phyloP scores from a whole-genome alignment of 73 alveolate species.

The Tetrahymena elliotti region DNA sequence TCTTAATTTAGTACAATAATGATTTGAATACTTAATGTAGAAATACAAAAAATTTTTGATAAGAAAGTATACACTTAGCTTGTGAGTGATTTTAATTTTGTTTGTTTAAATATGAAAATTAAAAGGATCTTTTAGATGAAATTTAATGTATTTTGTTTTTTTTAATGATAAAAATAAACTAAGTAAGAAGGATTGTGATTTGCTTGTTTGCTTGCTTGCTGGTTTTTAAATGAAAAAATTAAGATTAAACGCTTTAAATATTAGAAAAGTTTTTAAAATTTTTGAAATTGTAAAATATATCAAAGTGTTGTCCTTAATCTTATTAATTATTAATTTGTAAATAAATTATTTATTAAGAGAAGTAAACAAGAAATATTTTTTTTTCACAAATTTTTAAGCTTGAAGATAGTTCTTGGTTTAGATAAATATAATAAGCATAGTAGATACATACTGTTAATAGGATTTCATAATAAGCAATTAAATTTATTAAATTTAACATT shows the following conservation, averaged over 20 bases:
- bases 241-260: neutral
- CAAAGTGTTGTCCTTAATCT: neutral
- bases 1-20: no score
- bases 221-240: neutral
- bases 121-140: neutral
- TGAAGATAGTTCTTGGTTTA: neutral
- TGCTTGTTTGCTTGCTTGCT: no score
- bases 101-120: neutral
- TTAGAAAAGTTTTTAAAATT: neutral
- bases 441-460: neutral
- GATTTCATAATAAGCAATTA: neutral
- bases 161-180: neutral
- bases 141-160: no score
- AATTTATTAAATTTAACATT: neutral
- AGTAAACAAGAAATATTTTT: neutral
- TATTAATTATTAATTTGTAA: neutral
- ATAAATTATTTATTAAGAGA: neutral
- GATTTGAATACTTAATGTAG: neutral
- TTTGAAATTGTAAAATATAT: neutral
- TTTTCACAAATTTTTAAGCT: no score
- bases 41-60: neutral
- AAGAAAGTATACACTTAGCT: neutral
- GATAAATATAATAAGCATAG: neutral
- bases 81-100: neutral
- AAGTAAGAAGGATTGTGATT: neutral